Evolutionary conservation across 148 eudicot species (phyloP).

Genomic region (Heliamphora exappendiculata): DNA sequence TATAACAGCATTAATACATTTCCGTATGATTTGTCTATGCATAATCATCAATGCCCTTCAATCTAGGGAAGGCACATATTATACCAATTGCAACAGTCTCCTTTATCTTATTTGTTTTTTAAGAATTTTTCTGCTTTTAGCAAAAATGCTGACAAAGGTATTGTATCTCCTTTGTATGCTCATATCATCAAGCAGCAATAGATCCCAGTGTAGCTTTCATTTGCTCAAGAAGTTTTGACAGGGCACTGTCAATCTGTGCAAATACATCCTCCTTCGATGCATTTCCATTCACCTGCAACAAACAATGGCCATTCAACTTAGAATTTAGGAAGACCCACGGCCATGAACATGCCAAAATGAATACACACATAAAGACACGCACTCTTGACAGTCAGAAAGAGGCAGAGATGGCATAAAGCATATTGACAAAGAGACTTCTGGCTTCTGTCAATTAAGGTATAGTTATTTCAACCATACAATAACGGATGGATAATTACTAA

Average conservation of each 20-base stretch:
- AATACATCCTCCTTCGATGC: conserved; percentile 60
- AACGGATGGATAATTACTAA: background rate
- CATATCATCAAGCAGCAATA: conserved; percentile 26
- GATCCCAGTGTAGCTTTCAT: conserved; percentile 33
- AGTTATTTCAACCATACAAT: background rate
- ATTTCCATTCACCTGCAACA: conserved; percentile 73
- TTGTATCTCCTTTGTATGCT: background rate
- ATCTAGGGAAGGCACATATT: background rate
- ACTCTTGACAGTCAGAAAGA: too few species aligned
- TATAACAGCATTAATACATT: background rate
- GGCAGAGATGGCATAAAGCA: background rate
- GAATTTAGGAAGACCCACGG: background rate
- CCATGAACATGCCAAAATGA: background rate
- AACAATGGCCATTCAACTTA: background rate
- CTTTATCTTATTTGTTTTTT: background rate
- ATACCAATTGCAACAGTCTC: background rate
- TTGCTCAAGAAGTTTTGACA: conserved; percentile 42
- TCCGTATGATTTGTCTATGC: background rate
- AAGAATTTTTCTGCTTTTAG: background rate
- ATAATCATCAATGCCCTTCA: background rate
- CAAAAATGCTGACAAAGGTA: background rate
- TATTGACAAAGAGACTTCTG: background rate
- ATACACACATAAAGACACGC: background rate
- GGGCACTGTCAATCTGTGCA: conserved; percentile 55
- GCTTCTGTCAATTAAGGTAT: background rate